Evolutionary conservation across 345 rosid genomes (phyloP), one percentile per base, ranked within the genome.

Genomic region (Adansonia digitata): DNA sequence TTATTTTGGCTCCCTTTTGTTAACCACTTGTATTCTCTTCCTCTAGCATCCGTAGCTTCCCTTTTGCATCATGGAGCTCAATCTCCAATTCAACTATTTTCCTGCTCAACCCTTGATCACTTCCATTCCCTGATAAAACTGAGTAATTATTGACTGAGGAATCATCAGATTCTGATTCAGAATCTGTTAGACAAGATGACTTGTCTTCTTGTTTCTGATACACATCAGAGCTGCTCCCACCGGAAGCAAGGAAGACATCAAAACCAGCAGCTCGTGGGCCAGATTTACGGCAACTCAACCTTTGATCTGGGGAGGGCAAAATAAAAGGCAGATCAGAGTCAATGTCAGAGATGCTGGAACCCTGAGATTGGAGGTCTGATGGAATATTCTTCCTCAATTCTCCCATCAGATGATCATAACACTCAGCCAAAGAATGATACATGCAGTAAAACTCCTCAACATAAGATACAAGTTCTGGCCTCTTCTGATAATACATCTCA

Each of bases 361-460:
- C 76, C 53, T 88, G 88, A 34, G 90, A 85, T 74, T 87, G 90
- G 65, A 91, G 92, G 64, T 81, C 93, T 13, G 82, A 75, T 0
- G 90, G 78, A 29, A 80, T 72, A 27, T 81, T 85, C 78, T 87
- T 90, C 80, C 79, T 82, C 81, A 92, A 79, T 73, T 92, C 97
- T 46, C 86, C 94, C 0, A 88, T 88, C 61, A 91, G 84, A 69
- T 88, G 90, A 85, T 92, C 97, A 80, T 94, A 92, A 62, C 98
- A 91, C 85, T 92, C 95, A 0, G 97, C 97, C 64, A 94, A 77
- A 45, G 95, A 85, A 51, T 92, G 91, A 69, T 95, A 95, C 86
- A 86, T 88, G 59, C 94, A 85, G 78, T 91, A 91, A 75, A 93
- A 93, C 35, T 90, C 97, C 76, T 91, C 98, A 0, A 93, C 93